Conservation (phyloP, 108 stramenopile species). For the Pseudonitzschia multistriata region DNA sequence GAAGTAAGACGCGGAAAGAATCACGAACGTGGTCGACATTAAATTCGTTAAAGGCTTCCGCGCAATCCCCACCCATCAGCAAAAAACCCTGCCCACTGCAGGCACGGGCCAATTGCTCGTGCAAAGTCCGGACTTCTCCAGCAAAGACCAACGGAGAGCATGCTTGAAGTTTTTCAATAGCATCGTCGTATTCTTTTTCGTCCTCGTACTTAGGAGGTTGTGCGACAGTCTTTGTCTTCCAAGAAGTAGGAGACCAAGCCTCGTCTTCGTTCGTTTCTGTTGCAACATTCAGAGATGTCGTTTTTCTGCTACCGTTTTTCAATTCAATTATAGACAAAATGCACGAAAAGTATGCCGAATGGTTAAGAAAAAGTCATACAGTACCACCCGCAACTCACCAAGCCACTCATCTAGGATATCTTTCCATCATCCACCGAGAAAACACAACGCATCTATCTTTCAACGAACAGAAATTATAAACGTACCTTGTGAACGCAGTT, state of each 20-base stretch:
- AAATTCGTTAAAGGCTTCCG: slow-evolving; percentile 93
- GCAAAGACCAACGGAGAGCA: slow-evolving; percentile 90
- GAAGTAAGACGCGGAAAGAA: slow-evolving; percentile 90
- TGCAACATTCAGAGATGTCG: slow-evolving; percentile 7
- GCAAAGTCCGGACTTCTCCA: slow-evolving; percentile 88
- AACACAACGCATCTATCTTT: background rate
- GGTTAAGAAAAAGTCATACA: no score
- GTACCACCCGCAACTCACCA: no score
- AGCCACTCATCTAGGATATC: no score
- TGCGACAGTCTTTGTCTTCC: slow-evolving; percentile 59
- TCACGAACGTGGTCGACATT: slow-evolving; percentile 93
- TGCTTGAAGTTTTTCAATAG: slow-evolving; percentile 47
- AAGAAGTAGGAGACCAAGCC: slow-evolving; percentile 79
- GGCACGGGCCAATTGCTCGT: slow-evolving; percentile 89
- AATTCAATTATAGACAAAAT: background rate
- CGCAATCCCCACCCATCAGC: slow-evolving; percentile 99
- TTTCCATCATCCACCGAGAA: background rate
- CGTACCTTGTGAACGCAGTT: slow-evolving; percentile 29
- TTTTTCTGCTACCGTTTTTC: background rate
- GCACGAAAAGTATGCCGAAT: no score
- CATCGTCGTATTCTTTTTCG: slow-evolving; percentile 56
- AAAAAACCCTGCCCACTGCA: slow-evolving; percentile 95
- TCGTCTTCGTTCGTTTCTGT: slow-evolving; percentile 28
- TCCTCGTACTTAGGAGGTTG: slow-evolving; percentile 87
- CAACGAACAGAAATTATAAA: background rate